Conservation (phyloP, 2,329 filamentous ascomycete genomes). For the Penicillium sp. region DNA sequence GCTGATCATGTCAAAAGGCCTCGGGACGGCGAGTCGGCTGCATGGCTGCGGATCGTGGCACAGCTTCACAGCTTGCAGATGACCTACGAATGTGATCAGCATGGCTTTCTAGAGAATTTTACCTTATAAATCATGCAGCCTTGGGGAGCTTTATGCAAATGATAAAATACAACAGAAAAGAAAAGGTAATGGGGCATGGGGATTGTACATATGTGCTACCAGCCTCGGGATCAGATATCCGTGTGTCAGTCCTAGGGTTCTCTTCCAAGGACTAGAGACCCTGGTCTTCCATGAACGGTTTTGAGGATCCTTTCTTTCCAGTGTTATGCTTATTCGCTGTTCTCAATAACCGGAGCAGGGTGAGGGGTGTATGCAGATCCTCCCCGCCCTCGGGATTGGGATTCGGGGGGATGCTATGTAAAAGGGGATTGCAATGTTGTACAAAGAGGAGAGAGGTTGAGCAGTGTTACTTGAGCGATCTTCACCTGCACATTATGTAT, state of each 20-base stretch:
- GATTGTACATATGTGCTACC: not conserved
- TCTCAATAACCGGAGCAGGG: not conserved
- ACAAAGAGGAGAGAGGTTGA: not conserved
- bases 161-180: not conserved
- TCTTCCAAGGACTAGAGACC: not conserved
- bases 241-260: not conserved
- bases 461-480: not conserved
- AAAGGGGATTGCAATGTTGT: not conserved
- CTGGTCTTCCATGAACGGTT: not conserved
- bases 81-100: conserved; percentile 17
- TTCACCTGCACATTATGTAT: not conserved
- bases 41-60: conserved; percentile 17
- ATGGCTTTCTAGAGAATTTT: conserved; percentile 3
- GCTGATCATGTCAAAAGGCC: not conserved
- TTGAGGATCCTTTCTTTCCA: conserved; percentile 16
- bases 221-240: not conserved
- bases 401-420: not conserved
- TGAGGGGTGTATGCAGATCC: conserved; percentile 16
- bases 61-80: conserved; percentile 18
- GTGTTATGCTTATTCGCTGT: conserved; percentile 9
- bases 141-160: not conserved
- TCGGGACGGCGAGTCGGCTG: conserved; percentile 11
- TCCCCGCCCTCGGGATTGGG: conserved; percentile 1
- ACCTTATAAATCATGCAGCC: not conserved
- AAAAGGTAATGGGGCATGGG: not conserved